Evolutionary conservation across 2,329 filamentous ascomycete genomes (phyloP).

Genomic region (Fusarium sp.): DNA sequence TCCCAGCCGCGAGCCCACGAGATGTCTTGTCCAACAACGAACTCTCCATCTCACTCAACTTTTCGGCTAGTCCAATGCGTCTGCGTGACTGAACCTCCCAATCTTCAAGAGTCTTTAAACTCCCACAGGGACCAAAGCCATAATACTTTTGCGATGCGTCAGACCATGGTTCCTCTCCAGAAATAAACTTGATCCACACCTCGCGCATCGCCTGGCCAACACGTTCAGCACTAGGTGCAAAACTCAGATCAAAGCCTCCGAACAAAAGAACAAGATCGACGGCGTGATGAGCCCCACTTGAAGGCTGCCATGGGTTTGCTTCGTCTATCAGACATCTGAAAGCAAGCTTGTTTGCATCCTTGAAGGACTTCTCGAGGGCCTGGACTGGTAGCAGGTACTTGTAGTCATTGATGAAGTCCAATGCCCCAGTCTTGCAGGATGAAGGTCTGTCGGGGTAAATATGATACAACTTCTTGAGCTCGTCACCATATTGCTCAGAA

Average conservation of each 20-base stretch:
- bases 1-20: constrained; percentile 41
- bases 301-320: constrained; percentile 57
- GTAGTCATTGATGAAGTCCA: constrained; percentile 51
- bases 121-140: constrained; percentile 52
- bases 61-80: constrained; percentile 19
- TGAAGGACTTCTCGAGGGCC: neutral
- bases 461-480: constrained; percentile 52
- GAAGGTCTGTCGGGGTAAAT: constrained; percentile 51
- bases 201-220: constrained; percentile 51
- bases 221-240: constrained; percentile 45
- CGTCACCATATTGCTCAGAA: constrained; percentile 32
- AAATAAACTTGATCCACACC: constrained; percentile 52
- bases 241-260: constrained; percentile 50
- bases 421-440: constrained; percentile 51
- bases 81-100: constrained; percentile 21
- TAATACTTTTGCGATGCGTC: neutral
- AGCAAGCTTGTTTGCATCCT: constrained; percentile 42
- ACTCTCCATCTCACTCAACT: constrained; percentile 33
- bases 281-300: constrained; percentile 56
- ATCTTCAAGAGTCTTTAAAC: constrained; percentile 44
- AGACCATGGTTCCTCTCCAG: constrained; percentile 49
- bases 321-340: constrained; percentile 57
- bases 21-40: constrained; percentile 43
- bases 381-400: constrained; percentile 44
- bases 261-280: constrained; percentile 58